Base-by-base conservation (phyloP, 176 grass and related monocot genomes). In the Raddia guianensis region DNA sequence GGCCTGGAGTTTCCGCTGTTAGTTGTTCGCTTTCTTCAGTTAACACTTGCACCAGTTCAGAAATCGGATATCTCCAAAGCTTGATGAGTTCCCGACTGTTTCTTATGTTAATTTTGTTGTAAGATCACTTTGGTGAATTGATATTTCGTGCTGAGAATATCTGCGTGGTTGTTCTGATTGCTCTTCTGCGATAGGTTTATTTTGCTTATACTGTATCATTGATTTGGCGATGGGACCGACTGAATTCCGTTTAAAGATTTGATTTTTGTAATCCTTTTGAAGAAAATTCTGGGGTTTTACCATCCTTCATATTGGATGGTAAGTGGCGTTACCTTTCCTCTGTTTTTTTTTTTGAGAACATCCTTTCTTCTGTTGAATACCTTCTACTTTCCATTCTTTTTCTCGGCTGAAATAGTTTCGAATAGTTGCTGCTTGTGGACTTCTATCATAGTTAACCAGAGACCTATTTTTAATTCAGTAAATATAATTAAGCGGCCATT, bases 11-110 rank as follows among this genome's bases (percentile, higher is more conserved):
- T 53, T 62, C 18, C 42, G 68, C 77, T 57, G 1, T 55, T 80
- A 55, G n/a, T 60, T 79, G 48, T 60, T 82, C 72, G 44, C 60
- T 72, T 40, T 52, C 20, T 56, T 72, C 55, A 3, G n/a, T 75
- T 67, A 63, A 20, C 49, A 8, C 73, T 40, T 40, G 4, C 37
- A 40, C 4, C 37, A n/a, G 49, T 57, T 48, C 18, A 48, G 44
- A 58, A 35, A 86, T 60, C 40, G 59, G 51, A 65, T 50, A 49
- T 12, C 27, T 51, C 42, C 33, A 2, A 2, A 15, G 66, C 16
- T 82, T 72, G 59, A 15, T 69, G 18, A 19, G 33, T 15, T 19
- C 14, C 4, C 11, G 71, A 33, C 51, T 4, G 16, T 50, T 77
- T 50, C 3, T 58, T 9, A 2, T 44, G n/a, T n/a, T 5, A 64